These are phyloP conservation scores for Aspergillus vadensis DNA, from an alignment of 2,329 filamentous ascomycete genomes.

Conservation along the genomic window DNA sequence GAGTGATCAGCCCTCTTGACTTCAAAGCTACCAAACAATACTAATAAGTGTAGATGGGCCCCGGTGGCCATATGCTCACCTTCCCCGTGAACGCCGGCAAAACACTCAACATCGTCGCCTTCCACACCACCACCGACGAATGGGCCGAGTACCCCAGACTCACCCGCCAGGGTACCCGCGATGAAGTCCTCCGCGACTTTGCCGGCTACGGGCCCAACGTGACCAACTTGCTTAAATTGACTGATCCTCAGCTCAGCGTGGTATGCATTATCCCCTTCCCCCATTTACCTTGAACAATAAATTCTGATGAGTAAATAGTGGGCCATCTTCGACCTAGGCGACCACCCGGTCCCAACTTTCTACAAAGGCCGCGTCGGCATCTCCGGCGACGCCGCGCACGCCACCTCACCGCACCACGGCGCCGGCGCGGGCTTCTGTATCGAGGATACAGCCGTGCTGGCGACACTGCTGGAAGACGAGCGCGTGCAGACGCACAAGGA, in stretches of 20 bases:
- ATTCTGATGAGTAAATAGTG: slow-evolving; percentile 27
- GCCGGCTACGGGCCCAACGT: slow-evolving; percentile 26
- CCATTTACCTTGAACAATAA: too few relatives aligned
- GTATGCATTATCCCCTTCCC: slow-evolving; percentile 12
- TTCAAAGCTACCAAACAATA: too few relatives aligned
- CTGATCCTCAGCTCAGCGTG: slow-evolving; percentile 31
- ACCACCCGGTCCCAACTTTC: slow-evolving; percentile 42
- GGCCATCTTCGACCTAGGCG: slow-evolving; percentile 45
- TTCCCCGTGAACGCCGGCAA: slow-evolving; percentile 53
- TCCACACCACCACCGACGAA: slow-evolving; percentile 33
- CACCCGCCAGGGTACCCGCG: slow-evolving; percentile 23
- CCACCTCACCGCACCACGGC: slow-evolving; percentile 47
- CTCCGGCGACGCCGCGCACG: slow-evolving; percentile 46
- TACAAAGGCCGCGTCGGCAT: slow-evolving; percentile 38
- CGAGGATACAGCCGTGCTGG: slow-evolving; percentile 36
- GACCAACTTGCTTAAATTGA: slow-evolving; percentile 29
- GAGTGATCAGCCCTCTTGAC: neutral
- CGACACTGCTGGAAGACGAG: slow-evolving; percentile 28
- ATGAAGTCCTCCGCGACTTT: slow-evolving; percentile 27
- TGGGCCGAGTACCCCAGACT: slow-evolving; percentile 25
- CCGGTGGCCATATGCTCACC: slow-evolving; percentile 50
- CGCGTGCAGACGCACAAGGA: slow-evolving; percentile 24
- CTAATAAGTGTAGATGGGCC: slow-evolving; percentile 34
- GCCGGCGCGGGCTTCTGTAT: slow-evolving; percentile 39
- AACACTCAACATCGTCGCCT: slow-evolving; percentile 52